Base-by-base conservation (phyloP, 2,329 filamentous ascomycete genomes). In the Cordyceps fumosorosea region DNA sequence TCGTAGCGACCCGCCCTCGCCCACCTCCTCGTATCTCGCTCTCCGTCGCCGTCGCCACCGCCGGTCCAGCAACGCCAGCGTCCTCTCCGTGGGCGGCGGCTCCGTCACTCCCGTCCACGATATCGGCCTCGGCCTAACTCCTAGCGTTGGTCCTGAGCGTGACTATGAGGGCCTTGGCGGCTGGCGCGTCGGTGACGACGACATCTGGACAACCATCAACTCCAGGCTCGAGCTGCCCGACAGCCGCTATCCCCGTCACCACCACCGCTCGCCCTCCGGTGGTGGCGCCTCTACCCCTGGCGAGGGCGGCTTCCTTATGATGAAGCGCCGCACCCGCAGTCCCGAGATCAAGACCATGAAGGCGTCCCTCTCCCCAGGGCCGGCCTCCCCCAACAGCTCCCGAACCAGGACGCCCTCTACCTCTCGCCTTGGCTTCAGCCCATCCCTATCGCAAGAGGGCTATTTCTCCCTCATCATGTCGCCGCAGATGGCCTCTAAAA, bases 141-240 rank as follows among this genome's bases (percentile, higher is more conserved):
- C 80, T 8, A 81, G 77, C 64, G 71, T 81, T 40, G 82, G 82
- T 0, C 72, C 81, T 3, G 78, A 81, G 59, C 74, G 84, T 34
- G 84, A 86, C 67, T 86, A 81, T 65, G 84, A 86, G 66, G 84
- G 84, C 8, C 71, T 86, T 2, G 84, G 84, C 20, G 84, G 84
- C 3, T 86, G 83, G 82, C 74, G 82, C 54, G 65, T 84, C 18
- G 70, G 73, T 14, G 68, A 80, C 60, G 79, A 82, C 32, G 74
- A 79, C 45, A 67, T 76, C 37, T 84, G 81, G 81, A 78, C 77
- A 20, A 78, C 77, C 51, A 81, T 83, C 64, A 83, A 83, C 66
- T 81, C 80, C 1, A 73, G 80, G 12, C 73, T 82, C 8, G 80
- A 82, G 64, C 69, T 83, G 16, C 79, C 79, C 0, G 79, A 82